Evolutionary conservation across 1,284 basidiomycete genomes (phyloP), one percentile per base, ranked within the genome.

Genomic region (Melampsora americana): DNA sequence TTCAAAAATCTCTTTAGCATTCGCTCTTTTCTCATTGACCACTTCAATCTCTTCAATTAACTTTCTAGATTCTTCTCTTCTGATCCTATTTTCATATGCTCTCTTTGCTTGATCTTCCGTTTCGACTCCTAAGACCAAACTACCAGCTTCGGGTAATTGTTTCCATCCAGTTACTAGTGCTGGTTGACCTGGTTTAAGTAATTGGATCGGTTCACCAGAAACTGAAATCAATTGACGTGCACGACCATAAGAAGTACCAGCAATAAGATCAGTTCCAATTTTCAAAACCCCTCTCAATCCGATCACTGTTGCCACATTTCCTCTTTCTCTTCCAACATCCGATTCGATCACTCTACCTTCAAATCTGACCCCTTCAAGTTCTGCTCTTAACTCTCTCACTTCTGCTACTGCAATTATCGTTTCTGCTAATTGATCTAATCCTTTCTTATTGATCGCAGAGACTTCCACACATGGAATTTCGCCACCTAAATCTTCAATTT

Each of bases 151-250:
- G 0, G 96, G 96, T 16, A 99, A 86, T 11, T 90, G 88, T 82
- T 92, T 94, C 96, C 96, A 99, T 0, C 96, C 96, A 0, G 92
- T 91, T 20, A 98, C 90, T 26, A 90, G 90, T 30, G 96, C 90
- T 0, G 96, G 93, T 82, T 88, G 90, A 12, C 95, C 94, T 0
- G 96, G 95, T 46, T 85, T 83, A 0, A 91, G 93, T 48, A 82
- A 82, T 76, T 88, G 87, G 62, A 95, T 85, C 1, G 86, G 77
- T 74, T 86, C 84, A n/a, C 91, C 90, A 61, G 86, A 86, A 11
- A 91, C 88, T 79, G 95, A 90, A 53, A 87, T 88, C 86, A 99
- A 90, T 60, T 89, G 84, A 30, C 94, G 90, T 20, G 96, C 91
- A 81, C 90, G 91, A 44, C 90, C 92, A 81, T 88, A 89, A 28